Conservation (phyloP, 2,329 filamentous ascomycete species). For the Cercospora sojina region DNA sequence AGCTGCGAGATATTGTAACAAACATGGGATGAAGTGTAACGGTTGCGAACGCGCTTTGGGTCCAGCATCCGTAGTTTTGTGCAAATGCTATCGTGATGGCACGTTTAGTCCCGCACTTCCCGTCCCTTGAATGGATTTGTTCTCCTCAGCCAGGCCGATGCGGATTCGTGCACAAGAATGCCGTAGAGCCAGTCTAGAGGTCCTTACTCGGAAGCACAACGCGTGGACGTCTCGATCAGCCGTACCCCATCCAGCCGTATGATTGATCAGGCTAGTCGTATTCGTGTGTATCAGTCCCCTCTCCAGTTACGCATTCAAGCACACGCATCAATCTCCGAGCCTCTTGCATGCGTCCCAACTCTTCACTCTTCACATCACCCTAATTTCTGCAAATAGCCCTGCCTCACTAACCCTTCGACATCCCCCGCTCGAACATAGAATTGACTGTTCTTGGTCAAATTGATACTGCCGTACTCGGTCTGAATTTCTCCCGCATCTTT, state of each 20-base stretch:
- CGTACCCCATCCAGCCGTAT: background rate
- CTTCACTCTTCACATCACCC: background rate
- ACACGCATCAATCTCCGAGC: background rate
- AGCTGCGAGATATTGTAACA: background rate
- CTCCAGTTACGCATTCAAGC: background rate
- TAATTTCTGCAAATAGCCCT: constrained; percentile 85
- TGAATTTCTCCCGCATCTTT: constrained; percentile 98
- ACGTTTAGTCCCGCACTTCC: background rate
- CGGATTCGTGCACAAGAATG: background rate
- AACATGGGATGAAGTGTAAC: background rate
- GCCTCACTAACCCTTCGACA: constrained; percentile 88
- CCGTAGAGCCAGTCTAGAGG: background rate
- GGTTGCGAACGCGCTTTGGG: background rate
- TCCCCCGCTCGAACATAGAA: constrained; percentile 96
- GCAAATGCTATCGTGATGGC: background rate
- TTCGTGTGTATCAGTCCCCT: background rate
- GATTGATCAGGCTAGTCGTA: background rate
- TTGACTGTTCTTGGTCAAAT: constrained; percentile 95
- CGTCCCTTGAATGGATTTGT: background rate
- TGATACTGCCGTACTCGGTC: constrained; percentile 98
- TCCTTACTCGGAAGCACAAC: background rate
- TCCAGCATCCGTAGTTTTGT: background rate
- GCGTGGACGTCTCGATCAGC: background rate
- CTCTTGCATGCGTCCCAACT: background rate
- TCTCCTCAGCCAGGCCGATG: background rate